Evolutionary conservation across 768 basidiomycete species (phyloP), one percentile per base, ranked within the genome.

Genomic region (Russula ochroleuca): DNA sequence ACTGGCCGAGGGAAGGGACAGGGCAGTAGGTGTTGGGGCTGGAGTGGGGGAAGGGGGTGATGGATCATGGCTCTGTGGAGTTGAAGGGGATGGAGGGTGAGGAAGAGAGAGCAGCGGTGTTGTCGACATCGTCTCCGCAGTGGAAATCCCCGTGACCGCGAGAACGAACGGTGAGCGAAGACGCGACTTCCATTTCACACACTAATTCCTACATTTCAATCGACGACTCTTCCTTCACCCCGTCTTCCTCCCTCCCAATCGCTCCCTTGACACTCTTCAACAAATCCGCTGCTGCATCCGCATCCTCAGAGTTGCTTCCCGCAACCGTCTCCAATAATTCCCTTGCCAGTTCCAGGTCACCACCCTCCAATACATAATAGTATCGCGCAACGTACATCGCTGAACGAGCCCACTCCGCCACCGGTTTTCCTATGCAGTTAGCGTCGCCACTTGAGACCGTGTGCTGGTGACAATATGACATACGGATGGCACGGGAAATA

Each of bases 351-450:
- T 73, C 69, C n/a, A 92, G 71, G 73, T 92, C 83, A 28, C 86
- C 85, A 57, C 83, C 79, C 50, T 84, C 77, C 43, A 79, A 78
- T 55, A 78, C 73, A 72, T 92, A 80, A 67, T 94, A 85, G 69
- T 89, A 85, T 62, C 89, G 86, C 17, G 94, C 94, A 38, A 95
- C 86, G 68, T 86, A 88, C 54, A 98, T 73, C 67, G 86, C 83
- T n/a, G 92, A 94, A 72, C 85, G 87, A 31, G 92, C 85, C 72
- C 88, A 90, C 69, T 94, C 92, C 66, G 83, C 81, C 45, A 91
- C 80, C 2, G 86, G 84, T 41, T 86, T 86, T 47, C 79, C 88
- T 85, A 73, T 67, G 48, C 64, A 65, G 64, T 35, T 71, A 55
- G 67, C 64, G 72, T 64, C 13, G 14, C 58, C 11, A 51, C 49